Base-by-base conservation (phyloP, 1,284 basidiomycete species). In the Pholiota adiposa region DNA sequence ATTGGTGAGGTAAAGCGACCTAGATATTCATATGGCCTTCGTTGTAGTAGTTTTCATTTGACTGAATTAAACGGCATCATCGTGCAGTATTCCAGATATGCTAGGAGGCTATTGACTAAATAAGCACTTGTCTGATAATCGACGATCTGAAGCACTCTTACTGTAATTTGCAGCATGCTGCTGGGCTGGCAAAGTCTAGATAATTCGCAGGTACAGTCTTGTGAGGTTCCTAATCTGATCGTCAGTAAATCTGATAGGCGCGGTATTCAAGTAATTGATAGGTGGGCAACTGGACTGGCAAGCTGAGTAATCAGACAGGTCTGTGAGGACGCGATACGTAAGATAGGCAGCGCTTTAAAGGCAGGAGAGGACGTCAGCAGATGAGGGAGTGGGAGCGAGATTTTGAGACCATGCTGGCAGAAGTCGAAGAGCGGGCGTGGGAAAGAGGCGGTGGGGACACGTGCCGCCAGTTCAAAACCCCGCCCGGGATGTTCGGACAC, bases 401-500 rank as follows among this genome's bases (percentile, higher is more conserved):
- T 14, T 3, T 40, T 18, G 41, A 19, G 49, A 53, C 29, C 52
- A 62, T 58, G 54, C 50, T 53, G 58, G 31, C 34, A 62, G 59
- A 62, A 59, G 38, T 56, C 31, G 53, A 61, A 62, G 55, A n/a
- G 50, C 41, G 52, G 41, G 51, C 60, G 63, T 64, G 63, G 53
- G 59, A 63, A 58, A 51, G 41, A 55, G 46, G 46, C 46, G 46
- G 27, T 29, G 41, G 54, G 69, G 69, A 70, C 72, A 61, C 63
- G 68, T 70, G 66, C 60, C 51, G 8, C 50, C 23, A 19, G 60
- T 59, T 58, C 56, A 62, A 62, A 65, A 61, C 44, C 59, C 56
- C 56, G 58, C 64, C 67, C 67, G 68, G 62, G 61, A 51, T 63
- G 62, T 66, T 66, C 67, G 68, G 67, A 63, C 52, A 60, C 54